Base-by-base conservation (phyloP, 345 rosid genomes). In the sweet orange (Citrus sinensis) region DNA sequence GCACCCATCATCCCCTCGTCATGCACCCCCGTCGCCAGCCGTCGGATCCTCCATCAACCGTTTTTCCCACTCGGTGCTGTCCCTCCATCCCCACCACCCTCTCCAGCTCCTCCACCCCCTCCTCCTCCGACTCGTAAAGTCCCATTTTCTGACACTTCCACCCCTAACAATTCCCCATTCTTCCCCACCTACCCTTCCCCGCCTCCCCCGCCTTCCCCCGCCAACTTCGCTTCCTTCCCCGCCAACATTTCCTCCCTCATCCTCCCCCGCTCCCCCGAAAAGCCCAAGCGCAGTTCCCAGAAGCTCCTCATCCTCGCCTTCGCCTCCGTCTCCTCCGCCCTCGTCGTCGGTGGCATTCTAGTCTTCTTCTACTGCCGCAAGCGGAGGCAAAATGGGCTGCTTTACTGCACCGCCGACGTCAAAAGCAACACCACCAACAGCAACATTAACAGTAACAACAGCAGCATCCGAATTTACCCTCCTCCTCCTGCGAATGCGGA, bases 181-280 rank as follows among this genome's bases (percentile, higher is more conserved):
- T 97, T 94, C 82, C 99, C 98, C 1, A 46, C 88, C 35, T 91
- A 84, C 84, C 88, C 94, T 72, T 76, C 90, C 6, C 63, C 98
- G 40, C 97, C 97, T 4, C 98, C 98, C 8, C 97, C 97, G 51
- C 90, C 93, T 6, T 73, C 94, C 61, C 92, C 98, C 0, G 79
- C 92, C 4, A 56, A 88, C 4, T 91, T 87, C 73, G 97, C 94
- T 29, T 91, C 99, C 39, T 95, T 93, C 80, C 99, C 99, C 0
- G 99, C 97, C 66, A 95, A 95, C 74, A 91, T 95, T 82, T 93
- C 98, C 82, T 90, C 97, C 59, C 90, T 96, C 13, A 87, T 85
- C 83, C 90, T 96, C 66, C 98, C 98, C 11, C 89, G 85, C 77
- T 81, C 94, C 32, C 61, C 89, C 27, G 62, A 77, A 7, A 86